A percentile compares a stretch with the other conserved stretches of the same genome.
These are phyloP conservation scores for Hypoxylon sp. DNA, from an alignment of 2,329 filamentous ascomycete genomes.

Conservation along the genomic window DNA sequence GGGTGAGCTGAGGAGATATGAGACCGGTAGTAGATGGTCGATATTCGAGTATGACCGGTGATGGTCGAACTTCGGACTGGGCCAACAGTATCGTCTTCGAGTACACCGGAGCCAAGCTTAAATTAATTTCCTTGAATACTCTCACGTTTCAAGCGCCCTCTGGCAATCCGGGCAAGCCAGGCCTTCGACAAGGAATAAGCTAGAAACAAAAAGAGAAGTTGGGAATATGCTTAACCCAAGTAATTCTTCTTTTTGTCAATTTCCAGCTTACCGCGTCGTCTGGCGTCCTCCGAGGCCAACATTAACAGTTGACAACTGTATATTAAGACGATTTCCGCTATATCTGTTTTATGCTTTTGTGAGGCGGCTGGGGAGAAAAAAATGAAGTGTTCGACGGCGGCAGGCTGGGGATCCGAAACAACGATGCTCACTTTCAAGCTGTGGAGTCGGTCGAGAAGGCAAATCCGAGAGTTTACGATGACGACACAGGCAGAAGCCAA, in stretches of 20 bases:
- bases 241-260: conserved; percentile 18
- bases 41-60: conserved; percentile 32
- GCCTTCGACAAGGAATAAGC: conserved; percentile 21
- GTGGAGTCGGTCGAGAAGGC: conserved; percentile 26
- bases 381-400: conserved; percentile 25
- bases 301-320: conserved; percentile 7
- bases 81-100: conserved; percentile 24
- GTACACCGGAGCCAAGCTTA: conserved; percentile 17
- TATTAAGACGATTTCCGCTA: conserved; percentile 21
- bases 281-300: conserved; percentile 3
- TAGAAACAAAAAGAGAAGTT: conserved; percentile 13
- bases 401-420: conserved; percentile 39
- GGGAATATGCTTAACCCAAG: conserved; percentile 7
- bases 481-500: conserved; percentile 35
- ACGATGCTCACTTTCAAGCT: conserved; percentile 24
- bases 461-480: conserved; percentile 37
- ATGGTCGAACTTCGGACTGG: conserved; percentile 18
- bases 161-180: conserved; percentile 16
- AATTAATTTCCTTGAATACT: conserved; percentile 11
- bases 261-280: conserved; percentile 4
- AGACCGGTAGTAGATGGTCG: conserved; percentile 13
- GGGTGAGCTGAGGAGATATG: conserved; percentile 22
- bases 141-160: conserved; percentile 18
- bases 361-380: conserved; percentile 35
- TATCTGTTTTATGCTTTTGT: conserved; percentile 22